A percentile compares a stretch with the other conserved stretches of the same genome.
These are phyloP conservation scores for Colletotrichum abscissum DNA, from an alignment of 2,329 filamentous ascomycete genomes.

Conservation along the genomic window DNA sequence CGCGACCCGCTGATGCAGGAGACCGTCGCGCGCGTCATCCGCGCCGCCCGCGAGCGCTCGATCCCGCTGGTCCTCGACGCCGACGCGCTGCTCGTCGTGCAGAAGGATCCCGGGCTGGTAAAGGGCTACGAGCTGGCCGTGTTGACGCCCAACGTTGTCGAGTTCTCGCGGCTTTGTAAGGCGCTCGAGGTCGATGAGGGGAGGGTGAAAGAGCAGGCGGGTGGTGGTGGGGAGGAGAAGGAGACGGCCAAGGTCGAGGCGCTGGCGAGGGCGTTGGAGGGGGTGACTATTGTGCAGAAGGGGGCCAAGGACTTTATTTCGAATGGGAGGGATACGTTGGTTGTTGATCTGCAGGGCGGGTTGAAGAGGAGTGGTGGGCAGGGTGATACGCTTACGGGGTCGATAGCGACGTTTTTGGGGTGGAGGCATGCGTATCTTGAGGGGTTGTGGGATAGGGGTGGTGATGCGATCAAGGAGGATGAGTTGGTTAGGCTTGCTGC, in stretches of 20 bases:
- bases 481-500: constrained; percentile 82
- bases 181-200: constrained; percentile 73
- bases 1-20: constrained; percentile 91
- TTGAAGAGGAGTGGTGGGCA: constrained; percentile 93
- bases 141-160: constrained; percentile 93
- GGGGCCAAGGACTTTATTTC: constrained; percentile 85
- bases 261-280: constrained; percentile 81
- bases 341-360: constrained; percentile 83
- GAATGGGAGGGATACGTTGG: constrained; percentile 79
- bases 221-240: constrained; percentile 42
- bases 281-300: constrained; percentile 93
- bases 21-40: constrained; percentile 82
- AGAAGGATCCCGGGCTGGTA: constrained; percentile 80
- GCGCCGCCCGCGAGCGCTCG: constrained; percentile 76
- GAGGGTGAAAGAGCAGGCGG: constrained; percentile 45
- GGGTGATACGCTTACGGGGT: constrained; percentile 93
- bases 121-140: constrained; percentile 86
- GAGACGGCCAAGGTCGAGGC: constrained; percentile 65
- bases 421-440: constrained; percentile 92
- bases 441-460: constrained; percentile 70
- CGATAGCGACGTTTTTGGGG: constrained; percentile 86
- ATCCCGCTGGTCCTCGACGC: constrained; percentile 92
- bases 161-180: constrained; percentile 87
- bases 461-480: constrained; percentile 53
- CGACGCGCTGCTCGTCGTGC: constrained; percentile 84